Evolutionary conservation across 768 basidiomycete species (phyloP).

Genomic region (Brasilioporus rufonigricans): DNA sequence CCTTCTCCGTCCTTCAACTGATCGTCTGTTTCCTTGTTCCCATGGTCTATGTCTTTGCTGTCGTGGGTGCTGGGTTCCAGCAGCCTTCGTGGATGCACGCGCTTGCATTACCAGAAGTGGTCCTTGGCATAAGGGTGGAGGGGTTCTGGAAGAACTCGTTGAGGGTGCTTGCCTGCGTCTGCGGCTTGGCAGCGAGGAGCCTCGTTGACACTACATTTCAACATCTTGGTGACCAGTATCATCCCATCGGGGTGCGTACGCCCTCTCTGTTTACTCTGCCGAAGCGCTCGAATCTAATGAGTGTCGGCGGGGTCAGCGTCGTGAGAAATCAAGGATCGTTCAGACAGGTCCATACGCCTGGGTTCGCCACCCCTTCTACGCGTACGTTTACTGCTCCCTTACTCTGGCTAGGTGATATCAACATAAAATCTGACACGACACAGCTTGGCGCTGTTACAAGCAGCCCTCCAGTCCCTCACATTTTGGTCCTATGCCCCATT

Average conservation of each 20-base stretch:
- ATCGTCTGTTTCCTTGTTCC: background rate
- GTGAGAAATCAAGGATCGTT: conserved; percentile 3
- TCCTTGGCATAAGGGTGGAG: background rate
- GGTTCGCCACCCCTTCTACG: conserved; percentile 9
- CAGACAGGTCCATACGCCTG: conserved; percentile 14
- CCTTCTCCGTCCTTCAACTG: background rate
- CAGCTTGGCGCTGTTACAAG: background rate
- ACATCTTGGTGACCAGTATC: conserved; percentile 9
- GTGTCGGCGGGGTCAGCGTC: background rate
- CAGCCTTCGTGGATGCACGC: conserved; percentile 7
- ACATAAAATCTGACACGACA: background rate
- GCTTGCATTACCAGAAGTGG: background rate
- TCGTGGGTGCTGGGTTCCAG: background rate
- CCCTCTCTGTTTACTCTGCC: background rate
- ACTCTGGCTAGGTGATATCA: background rate
- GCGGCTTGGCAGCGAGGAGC: background rate
- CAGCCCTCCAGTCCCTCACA: background rate
- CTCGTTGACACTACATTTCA: background rate
- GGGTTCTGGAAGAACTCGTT: background rate
- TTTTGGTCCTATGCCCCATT: background rate
- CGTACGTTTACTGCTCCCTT: background rate
- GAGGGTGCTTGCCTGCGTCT: background rate
- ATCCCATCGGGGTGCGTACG: background rate
- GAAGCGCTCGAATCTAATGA: background rate
- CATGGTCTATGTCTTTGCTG: background rate